phyloP scores from a whole-genome alignment of 768 basidiomycete genomes.

The Dentipellis fragilis region DNA sequence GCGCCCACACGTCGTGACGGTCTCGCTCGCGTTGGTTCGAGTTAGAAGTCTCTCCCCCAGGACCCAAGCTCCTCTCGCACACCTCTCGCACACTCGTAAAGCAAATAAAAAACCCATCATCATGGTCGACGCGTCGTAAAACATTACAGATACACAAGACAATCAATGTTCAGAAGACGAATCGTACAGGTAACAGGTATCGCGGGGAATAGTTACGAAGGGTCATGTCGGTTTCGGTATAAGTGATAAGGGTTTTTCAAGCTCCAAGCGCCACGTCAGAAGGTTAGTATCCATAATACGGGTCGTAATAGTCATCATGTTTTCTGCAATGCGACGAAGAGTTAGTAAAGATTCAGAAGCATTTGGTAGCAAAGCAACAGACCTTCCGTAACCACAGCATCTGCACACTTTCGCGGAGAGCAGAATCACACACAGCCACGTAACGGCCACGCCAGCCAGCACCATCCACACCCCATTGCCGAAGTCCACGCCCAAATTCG shows the following conservation, averaged over 20 bases:
- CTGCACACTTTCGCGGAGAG: conserved; percentile 56
- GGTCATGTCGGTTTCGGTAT: not conserved
- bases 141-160: too few relatives aligned
- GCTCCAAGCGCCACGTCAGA: not conserved
- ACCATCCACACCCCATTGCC: conserved; percentile 73
- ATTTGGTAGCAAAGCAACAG: not conserved
- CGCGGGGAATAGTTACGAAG: not conserved
- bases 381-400: conserved; percentile 40
- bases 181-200: not conserved
- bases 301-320: not conserved
- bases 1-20: too few relatives aligned
- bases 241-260: not conserved
- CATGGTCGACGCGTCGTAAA: too few relatives aligned
- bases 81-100: not conserved
- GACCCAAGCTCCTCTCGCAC: not conserved
- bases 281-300: not conserved
- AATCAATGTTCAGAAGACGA: not conserved
- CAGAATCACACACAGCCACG: conserved; percentile 53
- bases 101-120: not conserved
- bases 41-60: not conserved
- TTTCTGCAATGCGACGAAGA: not conserved
- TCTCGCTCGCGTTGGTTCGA: too few relatives aligned
- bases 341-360: not conserved
- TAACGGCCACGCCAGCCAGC: conserved; percentile 40
- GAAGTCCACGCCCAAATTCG: conserved; percentile 37